These are phyloP conservation scores for Fusarium sp. DNA, from an alignment of 2,329 filamentous ascomycete species.

Conservation along the genomic window DNA sequence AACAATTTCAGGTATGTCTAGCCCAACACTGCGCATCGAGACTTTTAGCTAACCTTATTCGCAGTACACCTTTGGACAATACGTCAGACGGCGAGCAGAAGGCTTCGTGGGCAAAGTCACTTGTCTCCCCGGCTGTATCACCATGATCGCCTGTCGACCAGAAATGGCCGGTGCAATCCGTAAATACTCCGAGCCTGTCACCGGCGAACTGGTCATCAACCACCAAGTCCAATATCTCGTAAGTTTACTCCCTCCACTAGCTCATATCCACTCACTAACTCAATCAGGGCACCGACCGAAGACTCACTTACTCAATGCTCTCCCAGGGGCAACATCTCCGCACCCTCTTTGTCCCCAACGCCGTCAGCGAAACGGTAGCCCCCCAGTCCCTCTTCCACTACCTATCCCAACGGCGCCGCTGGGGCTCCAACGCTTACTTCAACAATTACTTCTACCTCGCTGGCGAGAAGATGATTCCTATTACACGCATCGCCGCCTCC, in stretches of 20 bases:
- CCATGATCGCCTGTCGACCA: conserved; percentile 38
- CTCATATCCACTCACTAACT: background rate
- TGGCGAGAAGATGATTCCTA: conserved; percentile 54
- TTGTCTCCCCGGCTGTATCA: conserved; percentile 40
- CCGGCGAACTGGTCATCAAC: conserved; percentile 31
- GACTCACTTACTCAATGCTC: conserved; percentile 41
- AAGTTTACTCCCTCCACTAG: background rate
- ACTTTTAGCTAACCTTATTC: background rate
- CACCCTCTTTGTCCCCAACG: conserved; percentile 50
- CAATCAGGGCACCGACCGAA: conserved; percentile 34
- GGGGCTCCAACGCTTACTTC: conserved; percentile 53
- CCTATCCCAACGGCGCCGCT: conserved; percentile 50
- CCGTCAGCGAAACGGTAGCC: conserved; percentile 51
- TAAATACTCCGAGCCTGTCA: conserved; percentile 39
- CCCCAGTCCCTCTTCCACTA: conserved; percentile 51
- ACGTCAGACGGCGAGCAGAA: conserved; percentile 38
- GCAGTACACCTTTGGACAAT: conserved; percentile 39
- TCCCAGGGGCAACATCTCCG: conserved; percentile 36
- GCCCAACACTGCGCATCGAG: rapidly evolving
- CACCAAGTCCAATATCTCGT: conserved; percentile 43
- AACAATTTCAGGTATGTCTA: conserved; percentile 37
- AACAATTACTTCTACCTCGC: conserved; percentile 52
- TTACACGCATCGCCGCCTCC: conserved; percentile 48
- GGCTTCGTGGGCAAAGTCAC: conserved; percentile 35
- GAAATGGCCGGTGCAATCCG: conserved; percentile 41